A percentile compares a stretch with the other conserved stretches of the same genome.
phyloP scores from a whole-genome alignment of 768 basidiomycete genomes.

The Tulasnella sp. region DNA sequence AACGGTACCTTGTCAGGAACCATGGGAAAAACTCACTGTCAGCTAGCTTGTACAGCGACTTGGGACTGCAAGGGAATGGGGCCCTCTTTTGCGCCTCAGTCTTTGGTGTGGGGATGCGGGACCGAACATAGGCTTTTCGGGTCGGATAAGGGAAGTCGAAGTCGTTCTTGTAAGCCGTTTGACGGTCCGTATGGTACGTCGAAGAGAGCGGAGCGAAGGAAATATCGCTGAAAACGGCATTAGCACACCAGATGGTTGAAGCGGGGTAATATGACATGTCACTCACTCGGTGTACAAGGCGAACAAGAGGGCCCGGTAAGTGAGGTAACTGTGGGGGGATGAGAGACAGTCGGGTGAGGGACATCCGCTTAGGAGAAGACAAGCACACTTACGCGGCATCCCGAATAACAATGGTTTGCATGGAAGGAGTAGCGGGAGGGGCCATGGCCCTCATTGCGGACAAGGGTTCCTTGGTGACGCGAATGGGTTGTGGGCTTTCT shows the following conservation, averaged over 20 bases:
- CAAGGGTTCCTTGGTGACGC: not conserved
- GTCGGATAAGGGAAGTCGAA: slow-evolving; percentile 24
- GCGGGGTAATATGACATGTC: not conserved
- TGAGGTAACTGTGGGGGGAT: slow-evolving; percentile 22
- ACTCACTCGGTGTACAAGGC: slow-evolving; percentile 27
- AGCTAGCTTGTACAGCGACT: slow-evolving; percentile 27
- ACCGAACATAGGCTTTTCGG: slow-evolving; percentile 21
- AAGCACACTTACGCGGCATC: slow-evolving; percentile 18
- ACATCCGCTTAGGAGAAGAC: not conserved
- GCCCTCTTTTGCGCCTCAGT: slow-evolving; percentile 20
- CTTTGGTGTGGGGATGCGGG: slow-evolving; percentile 17
- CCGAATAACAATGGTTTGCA: slow-evolving; percentile 23
- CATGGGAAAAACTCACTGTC: slow-evolving; percentile 18
- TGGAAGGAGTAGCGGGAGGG: slow-evolving; percentile 10
- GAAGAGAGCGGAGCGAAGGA: slow-evolving; percentile 22
- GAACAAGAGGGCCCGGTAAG: slow-evolving; percentile 25
- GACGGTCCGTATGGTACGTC: slow-evolving; percentile 27
- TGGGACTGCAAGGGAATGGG: slow-evolving; percentile 22
- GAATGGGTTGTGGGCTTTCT: not conserved
- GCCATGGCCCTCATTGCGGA: not conserved
- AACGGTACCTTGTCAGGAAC: not conserved
- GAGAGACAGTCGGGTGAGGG: not conserved
- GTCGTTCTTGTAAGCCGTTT: slow-evolving; percentile 22
- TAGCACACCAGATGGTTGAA: not conserved
- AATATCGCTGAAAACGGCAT: slow-evolving; percentile 4